Evolutionary conservation across 2,329 filamentous ascomycete species (phyloP).

Genomic region (Acephala macrosclerotiorum): DNA sequence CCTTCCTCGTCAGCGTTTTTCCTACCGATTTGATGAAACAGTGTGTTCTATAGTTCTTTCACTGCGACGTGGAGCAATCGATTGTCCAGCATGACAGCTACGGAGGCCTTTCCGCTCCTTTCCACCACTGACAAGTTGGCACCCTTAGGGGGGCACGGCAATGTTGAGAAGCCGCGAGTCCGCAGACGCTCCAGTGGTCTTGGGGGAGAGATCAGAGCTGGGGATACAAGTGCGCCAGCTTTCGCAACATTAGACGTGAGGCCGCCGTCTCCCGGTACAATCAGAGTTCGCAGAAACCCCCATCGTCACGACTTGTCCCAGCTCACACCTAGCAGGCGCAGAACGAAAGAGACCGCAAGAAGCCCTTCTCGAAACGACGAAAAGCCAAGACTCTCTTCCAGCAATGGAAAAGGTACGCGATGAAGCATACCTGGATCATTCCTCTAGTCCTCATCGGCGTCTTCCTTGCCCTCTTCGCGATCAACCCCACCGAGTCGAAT

Average conservation of each 20-base stretch:
- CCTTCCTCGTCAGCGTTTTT: background rate
- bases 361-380: slow-evolving; percentile 44
- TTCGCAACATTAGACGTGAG: slow-evolving; percentile 53
- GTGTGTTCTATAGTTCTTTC: background rate
- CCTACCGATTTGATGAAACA: background rate
- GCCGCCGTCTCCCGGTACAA: slow-evolving; percentile 34
- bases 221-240: slow-evolving; percentile 58
- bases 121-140: slow-evolving; percentile 37
- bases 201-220: slow-evolving; percentile 55
- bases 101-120: slow-evolving; percentile 41
- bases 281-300: slow-evolving; percentile 28
- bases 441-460: slow-evolving; percentile 73
- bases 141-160: slow-evolving; percentile 30
- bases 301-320: slow-evolving; percentile 12
- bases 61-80: slow-evolving; percentile 8
- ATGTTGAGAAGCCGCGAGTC: slow-evolving; percentile 39
- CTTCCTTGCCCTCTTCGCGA: slow-evolving; percentile 72
- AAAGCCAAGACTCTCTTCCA: slow-evolving; percentile 50
- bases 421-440: slow-evolving; percentile 67
- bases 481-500: slow-evolving; percentile 81
- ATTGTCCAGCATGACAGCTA: slow-evolving; percentile 26
- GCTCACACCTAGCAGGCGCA: slow-evolving; percentile 36
- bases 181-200: slow-evolving; percentile 55
- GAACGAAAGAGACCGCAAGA: slow-evolving; percentile 42
- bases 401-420: slow-evolving; percentile 51